phyloP scores from a whole-genome alignment of 2,329 filamentous ascomycete genomes.

The Colletotrichum sublineola region DNA sequence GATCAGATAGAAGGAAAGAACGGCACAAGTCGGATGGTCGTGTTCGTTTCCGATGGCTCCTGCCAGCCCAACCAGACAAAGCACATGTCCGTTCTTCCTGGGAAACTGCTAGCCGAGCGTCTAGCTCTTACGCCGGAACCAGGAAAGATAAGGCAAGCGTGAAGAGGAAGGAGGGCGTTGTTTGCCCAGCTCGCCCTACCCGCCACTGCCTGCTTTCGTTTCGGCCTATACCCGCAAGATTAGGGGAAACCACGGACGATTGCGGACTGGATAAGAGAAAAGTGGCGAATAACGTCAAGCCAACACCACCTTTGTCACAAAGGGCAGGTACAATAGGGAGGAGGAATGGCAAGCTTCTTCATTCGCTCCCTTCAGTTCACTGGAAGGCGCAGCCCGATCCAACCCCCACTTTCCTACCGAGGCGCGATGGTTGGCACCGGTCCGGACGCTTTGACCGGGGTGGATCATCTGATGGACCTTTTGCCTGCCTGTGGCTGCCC shows the following conservation, averaged over 20 bases:
- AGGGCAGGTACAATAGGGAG: neutral
- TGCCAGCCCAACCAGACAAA: conserved; percentile 19
- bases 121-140: conserved; percentile 21
- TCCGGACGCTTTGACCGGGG: conserved; percentile 25
- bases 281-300: conserved; percentile 31
- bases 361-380: neutral
- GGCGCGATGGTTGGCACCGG: neutral
- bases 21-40: conserved; percentile 1
- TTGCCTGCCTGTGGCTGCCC: conserved; percentile 9
- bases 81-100: conserved; percentile 21
- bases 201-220: neutral
- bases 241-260: neutral
- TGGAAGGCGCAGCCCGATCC: neutral
- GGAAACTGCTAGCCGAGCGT: conserved; percentile 23
- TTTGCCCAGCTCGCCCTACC: neutral
- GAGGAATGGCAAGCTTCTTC: neutral
- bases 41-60: neutral
- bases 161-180: neutral
- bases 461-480: neutral
- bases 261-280: neutral
- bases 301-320: neutral
- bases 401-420: conserved; percentile 31
- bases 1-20: conserved; percentile 5
- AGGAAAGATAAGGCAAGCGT: neutral
- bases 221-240: neutral